Base-by-base conservation (phyloP, 352 stramenopile genomes). In the Globisporangium irregulare region DNA sequence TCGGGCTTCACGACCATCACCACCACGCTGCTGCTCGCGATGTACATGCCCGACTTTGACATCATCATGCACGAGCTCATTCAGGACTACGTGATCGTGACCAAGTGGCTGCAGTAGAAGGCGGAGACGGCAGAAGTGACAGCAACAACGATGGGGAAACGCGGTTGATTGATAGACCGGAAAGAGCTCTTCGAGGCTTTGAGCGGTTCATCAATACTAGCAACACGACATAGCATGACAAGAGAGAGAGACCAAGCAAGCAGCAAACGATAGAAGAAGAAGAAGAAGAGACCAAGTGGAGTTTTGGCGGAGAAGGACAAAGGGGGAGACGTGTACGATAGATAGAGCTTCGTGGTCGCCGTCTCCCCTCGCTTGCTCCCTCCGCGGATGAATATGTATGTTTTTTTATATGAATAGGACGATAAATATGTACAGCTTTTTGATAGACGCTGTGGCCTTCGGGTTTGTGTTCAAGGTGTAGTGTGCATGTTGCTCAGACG, bases 1-100 rank as follows among this genome's bases (percentile, higher is more conserved):
- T 94, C 86, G 57, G 86, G 84, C 32, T 68, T 80, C 58, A 93
- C 84, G 59, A 94, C 86, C 53, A 86, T 92, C 29, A 85, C 78
- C 25, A 92, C 82, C 10, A 90, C 86, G 63, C 74, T 92, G 55
- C 82, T 92, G 66, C 71, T 94, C 65, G 80, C 78, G 60, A 76
- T 81, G 69, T 94, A 94, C 73, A 69, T 92, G 65, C 86, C 86
- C 18, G 76, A 92, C 66, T 94, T 94, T 70, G 86, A 94, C 68
- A 62, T 89, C 63, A 79, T 94, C 62, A 73, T 94, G 74, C 77
- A 91, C 76, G 80, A 92, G 55, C 74, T 92, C 60, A 65, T 91
- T 34, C 77, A 91, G 71, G 81, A 91, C 72, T 72, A 88, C 58
- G 60, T 81, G 41, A 50, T 76, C 38, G 64, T 92, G 57, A 75